Conservation (phyloP, 768 basidiomycete species). For the Leccinum sublutescens region DNA sequence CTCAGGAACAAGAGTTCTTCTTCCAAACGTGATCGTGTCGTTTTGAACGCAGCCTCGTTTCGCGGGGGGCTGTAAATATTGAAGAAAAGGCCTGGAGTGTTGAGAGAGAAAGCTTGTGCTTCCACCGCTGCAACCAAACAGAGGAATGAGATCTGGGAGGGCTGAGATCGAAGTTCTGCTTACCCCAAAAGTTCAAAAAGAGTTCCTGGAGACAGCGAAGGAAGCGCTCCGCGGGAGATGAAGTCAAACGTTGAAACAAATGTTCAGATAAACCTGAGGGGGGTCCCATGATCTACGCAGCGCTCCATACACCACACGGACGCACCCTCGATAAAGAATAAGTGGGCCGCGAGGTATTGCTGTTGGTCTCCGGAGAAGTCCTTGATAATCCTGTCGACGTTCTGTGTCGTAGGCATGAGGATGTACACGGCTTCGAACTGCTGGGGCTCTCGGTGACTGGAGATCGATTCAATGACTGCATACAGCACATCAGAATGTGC, state of each 20-base stretch:
- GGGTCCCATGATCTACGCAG: not conserved
- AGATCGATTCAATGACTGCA: constrained; percentile 90
- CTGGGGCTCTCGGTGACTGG: constrained; percentile 78
- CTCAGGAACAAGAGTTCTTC: constrained; percentile 80
- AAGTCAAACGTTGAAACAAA: constrained; percentile 71
- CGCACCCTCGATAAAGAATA: constrained; percentile 93
- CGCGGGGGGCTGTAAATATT: constrained; percentile 86
- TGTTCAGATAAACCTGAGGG: constrained; percentile 69
- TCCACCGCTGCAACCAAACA: constrained; percentile 62
- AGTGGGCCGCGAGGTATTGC: constrained; percentile 79
- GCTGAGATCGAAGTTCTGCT: constrained; percentile 27
- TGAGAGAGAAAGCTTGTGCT: constrained; percentile 79
- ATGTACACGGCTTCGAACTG: constrained; percentile 92
- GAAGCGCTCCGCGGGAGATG: constrained; percentile 73
- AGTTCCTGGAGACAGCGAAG: constrained; percentile 82
- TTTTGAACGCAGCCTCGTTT: constrained; percentile 60
- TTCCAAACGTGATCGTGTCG: constrained; percentile 73
- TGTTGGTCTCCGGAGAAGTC: constrained; percentile 71
- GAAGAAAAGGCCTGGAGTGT: constrained; percentile 80
- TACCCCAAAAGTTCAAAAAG: constrained; percentile 92
- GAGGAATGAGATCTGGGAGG: constrained; percentile 2
- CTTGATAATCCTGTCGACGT: constrained; percentile 85
- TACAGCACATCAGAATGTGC: constrained; percentile 9
- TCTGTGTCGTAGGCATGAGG: constrained; percentile 92
- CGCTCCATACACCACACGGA: constrained; percentile 1